These are phyloP conservation scores for Jamesozyma rosinii DNA, from an alignment of 805 yeast genomes.

Conservation along the genomic window DNA sequence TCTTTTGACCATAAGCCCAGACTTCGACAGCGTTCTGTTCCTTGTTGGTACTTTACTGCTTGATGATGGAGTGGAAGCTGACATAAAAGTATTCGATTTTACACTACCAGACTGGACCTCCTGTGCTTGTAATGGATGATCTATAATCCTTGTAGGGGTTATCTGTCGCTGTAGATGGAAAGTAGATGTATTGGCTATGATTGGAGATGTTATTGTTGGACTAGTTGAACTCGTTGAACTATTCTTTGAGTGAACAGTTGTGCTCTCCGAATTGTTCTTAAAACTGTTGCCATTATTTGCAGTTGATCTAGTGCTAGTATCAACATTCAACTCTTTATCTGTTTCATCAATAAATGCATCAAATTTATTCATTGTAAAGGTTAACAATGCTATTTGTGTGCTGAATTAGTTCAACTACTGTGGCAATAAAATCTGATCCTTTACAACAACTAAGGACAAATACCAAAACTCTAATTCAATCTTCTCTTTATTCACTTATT, in stretches of 20 bases:
- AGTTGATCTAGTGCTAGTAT: conserved; percentile 29
- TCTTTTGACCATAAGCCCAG: conserved; percentile 15
- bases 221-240: conserved; percentile 1
- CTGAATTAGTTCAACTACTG: neutral
- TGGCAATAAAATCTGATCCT: too few species aligned
- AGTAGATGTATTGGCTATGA: conserved; percentile 3
- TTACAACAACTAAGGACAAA: too few species aligned
- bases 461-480: too few species aligned
- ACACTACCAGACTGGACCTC: neutral
- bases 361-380: conserved; percentile 22
- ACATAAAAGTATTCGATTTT: neutral
- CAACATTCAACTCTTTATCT: conserved; percentile 29
- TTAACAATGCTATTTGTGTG: neutral
- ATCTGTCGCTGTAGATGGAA: conserved; percentile 10
- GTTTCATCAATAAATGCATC: conserved; percentile 32
- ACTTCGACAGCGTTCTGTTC: conserved; percentile 5
- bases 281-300: neutral
- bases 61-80: neutral
- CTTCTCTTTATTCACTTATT: too few species aligned
- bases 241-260: too few species aligned
- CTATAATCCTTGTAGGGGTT: conserved; percentile 13
- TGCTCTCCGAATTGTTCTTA: too few species aligned
- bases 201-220: conserved; percentile 5
- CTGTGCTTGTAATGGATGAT: conserved; percentile 11
- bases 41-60: neutral